phyloP scores from a whole-genome alignment of 148 eudicot genomes.

The Fagopyrum homotropicum region DNA sequence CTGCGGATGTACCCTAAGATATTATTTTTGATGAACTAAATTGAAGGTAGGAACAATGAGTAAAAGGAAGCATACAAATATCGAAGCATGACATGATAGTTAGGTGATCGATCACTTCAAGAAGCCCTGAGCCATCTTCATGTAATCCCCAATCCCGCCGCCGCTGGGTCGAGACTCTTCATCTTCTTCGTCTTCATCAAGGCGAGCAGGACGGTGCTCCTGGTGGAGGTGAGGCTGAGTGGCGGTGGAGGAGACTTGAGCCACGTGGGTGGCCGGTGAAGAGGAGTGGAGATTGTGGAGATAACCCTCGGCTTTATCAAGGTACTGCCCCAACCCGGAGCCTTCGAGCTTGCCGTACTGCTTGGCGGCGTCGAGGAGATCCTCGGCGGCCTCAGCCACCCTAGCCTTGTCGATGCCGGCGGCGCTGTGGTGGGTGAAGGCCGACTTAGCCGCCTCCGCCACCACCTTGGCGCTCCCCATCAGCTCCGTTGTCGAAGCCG shows the following conservation, averaged over 20 bases:
- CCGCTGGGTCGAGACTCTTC: constrained; percentile 8
- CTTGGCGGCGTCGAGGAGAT: constrained; percentile 36
- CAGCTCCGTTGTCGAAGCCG: constrained; percentile 26
- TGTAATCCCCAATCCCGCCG: constrained; percentile 24
- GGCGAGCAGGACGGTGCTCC: background rate
- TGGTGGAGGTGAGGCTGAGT: constrained; percentile 7
- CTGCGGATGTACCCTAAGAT: no score
- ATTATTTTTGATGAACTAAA: no score
- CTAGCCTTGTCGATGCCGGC: constrained; percentile 33
- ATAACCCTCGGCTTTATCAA: constrained; percentile 46
- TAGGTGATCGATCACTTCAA: constrained; percentile 3
- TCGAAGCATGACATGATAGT: background rate
- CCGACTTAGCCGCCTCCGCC: constrained; percentile 41
- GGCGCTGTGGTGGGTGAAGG: constrained; percentile 11
- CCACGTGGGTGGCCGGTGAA: background rate
- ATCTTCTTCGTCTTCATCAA: background rate
- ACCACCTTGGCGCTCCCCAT: constrained; percentile 40
- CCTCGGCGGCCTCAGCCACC: constrained; percentile 47
- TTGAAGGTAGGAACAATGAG: no score
- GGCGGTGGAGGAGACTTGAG: background rate
- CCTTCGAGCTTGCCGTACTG: constrained; percentile 38
- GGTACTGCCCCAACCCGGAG: constrained; percentile 27
- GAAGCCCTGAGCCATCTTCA: constrained; percentile 27
- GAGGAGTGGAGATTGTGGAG: constrained; percentile 25
- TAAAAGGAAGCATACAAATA: background rate